Percentiles rank a stretch among this genome's conserved stretches.
phyloP scores from a whole-genome alignment of 805 yeast genomes.

The Lipomyces chichibuensis region DNA sequence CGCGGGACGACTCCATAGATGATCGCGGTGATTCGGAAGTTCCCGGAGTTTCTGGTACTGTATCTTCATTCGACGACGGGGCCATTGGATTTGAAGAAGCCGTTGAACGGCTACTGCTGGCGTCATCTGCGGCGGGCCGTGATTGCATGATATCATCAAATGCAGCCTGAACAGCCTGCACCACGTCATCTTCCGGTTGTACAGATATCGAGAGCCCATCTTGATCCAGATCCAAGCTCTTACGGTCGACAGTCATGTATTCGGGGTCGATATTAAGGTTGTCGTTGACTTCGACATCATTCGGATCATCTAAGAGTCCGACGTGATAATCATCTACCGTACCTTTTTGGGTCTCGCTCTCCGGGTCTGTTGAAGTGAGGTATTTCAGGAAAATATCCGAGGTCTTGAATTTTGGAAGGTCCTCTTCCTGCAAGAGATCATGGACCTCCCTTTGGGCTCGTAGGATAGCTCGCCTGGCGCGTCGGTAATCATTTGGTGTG shows the following conservation, averaged over 20 bases:
- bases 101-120: constrained; percentile 25
- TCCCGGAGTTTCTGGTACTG: background rate
- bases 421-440: constrained; percentile 54
- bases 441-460: constrained; percentile 59
- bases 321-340: constrained; percentile 42
- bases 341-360: constrained; percentile 20
- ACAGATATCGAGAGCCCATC: constrained; percentile 30
- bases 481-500: constrained; percentile 46
- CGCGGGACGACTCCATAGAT: constrained; percentile 16
- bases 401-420: constrained; percentile 61
- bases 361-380: constrained; percentile 48
- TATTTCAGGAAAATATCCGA: constrained; percentile 60
- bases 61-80: constrained; percentile 5
- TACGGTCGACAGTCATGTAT: constrained; percentile 23
- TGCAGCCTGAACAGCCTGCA: constrained; percentile 69
- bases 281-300: constrained; percentile 44
- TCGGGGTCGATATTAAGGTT: constrained; percentile 43
- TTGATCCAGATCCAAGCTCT: constrained; percentile 22
- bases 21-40: constrained; percentile 9
- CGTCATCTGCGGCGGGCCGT: constrained; percentile 28
- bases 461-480: constrained; percentile 64
- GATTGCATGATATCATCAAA: constrained; percentile 55
- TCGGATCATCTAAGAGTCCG: constrained; percentile 38
- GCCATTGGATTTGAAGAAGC: constrained; percentile 11
- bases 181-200: constrained; percentile 44